A percentile compares a stretch with the other conserved stretches of the same genome.
Evolutionary conservation across 164 flowering plant species (phyloP).

Genomic region (Macadamia tetraphylla): DNA sequence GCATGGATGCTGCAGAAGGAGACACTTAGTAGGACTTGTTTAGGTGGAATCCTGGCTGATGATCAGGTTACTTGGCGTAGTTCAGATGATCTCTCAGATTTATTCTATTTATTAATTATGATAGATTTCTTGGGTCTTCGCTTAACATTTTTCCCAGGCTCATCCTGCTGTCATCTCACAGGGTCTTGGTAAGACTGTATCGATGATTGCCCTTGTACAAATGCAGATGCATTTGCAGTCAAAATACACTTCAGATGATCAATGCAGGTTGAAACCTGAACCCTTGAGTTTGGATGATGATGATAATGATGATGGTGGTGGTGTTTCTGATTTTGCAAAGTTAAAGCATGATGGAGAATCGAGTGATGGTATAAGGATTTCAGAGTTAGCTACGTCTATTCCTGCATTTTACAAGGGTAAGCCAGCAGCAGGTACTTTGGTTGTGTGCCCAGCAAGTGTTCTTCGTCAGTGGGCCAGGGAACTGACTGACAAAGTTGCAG

Average conservation of each 20-base stretch:
- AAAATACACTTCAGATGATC: conserved; percentile 35
- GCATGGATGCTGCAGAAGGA: conserved; percentile 95
- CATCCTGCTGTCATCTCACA: conserved; percentile 32
- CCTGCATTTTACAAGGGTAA: conserved; percentile 38
- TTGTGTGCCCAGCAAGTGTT: conserved; percentile 97
- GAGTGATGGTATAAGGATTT: conserved; percentile 22
- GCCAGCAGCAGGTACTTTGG: conserved; percentile 86
- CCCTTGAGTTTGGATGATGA: conserved; percentile 89
- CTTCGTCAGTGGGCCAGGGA: conserved; percentile 96
- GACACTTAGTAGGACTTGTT: conserved; percentile 55
- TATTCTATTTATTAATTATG: background rate
- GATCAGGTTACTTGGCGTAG: conserved; percentile 66
- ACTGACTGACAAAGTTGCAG: conserved; percentile 74
- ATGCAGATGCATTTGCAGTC: conserved; percentile 47
- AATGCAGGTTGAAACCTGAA: conserved; percentile 34
- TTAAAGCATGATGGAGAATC: conserved; percentile 31
- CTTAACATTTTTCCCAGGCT: conserved; percentile 4
- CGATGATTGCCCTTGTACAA: conserved; percentile 84
- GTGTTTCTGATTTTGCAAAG: conserved; percentile 22
- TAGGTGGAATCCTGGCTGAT: conserved; percentile 96
- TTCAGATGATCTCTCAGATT: conserved; percentile 8
- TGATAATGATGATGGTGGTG: conserved; percentile 26
- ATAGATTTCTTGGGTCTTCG: conserved; percentile 5
- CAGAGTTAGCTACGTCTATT: conserved; percentile 31
- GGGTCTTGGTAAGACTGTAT: conserved; percentile 98